A percentile compares a stretch with the other conserved stretches of the same genome.
These are phyloP conservation scores for Alectoria sarmentosa DNA, from an alignment of 495 filamentous ascomycete genomes.

Conservation along the genomic window DNA sequence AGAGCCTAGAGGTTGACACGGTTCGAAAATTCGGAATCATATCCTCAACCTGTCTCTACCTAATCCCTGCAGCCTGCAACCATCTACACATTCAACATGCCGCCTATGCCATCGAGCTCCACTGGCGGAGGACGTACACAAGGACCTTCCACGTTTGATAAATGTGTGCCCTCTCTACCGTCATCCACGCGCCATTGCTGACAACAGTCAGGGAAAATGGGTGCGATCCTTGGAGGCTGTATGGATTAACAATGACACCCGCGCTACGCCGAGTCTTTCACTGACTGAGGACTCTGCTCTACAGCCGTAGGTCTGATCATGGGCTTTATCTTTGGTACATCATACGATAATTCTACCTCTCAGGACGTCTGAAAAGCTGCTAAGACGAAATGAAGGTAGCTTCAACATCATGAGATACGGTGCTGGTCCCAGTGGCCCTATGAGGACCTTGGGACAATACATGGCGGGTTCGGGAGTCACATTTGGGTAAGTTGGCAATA, in stretches of 20 bases:
- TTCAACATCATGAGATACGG: slow-evolving; percentile 94
- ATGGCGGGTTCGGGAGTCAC: slow-evolving; percentile 96
- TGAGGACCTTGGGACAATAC: slow-evolving; percentile 90
- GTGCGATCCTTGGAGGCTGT: slow-evolving; percentile 96
- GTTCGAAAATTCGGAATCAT: background rate
- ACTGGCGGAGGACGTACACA: slow-evolving; percentile 31
- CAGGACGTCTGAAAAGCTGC: background rate
- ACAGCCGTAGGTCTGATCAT: slow-evolving; percentile 90
- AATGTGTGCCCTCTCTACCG: slow-evolving; percentile 54
- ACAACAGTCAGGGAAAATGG: slow-evolving; percentile 76
- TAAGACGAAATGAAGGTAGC: slow-evolving; percentile 49
- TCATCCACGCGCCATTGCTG: slow-evolving; percentile 25
- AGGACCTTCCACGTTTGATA: slow-evolving; percentile 84
- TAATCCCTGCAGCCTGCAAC: too few species aligned
- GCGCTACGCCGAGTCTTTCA: background rate
- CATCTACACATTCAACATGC: slow-evolving; percentile 43
- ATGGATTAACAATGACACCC: slow-evolving; percentile 35
- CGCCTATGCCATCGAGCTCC: slow-evolving; percentile 51
- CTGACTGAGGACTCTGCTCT: background rate
- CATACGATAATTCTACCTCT: background rate
- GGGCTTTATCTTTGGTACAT: slow-evolving; percentile 90
- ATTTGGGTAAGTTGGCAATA: slow-evolving; percentile 65
- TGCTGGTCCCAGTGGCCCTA: slow-evolving; percentile 84
- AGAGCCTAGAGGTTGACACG: background rate
- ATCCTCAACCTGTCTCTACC: background rate